Evolutionary conservation across 2,329 filamentous ascomycete species (phyloP), one percentile per base, ranked within the genome.

Genomic region (Trichophyton mentagrophytes): DNA sequence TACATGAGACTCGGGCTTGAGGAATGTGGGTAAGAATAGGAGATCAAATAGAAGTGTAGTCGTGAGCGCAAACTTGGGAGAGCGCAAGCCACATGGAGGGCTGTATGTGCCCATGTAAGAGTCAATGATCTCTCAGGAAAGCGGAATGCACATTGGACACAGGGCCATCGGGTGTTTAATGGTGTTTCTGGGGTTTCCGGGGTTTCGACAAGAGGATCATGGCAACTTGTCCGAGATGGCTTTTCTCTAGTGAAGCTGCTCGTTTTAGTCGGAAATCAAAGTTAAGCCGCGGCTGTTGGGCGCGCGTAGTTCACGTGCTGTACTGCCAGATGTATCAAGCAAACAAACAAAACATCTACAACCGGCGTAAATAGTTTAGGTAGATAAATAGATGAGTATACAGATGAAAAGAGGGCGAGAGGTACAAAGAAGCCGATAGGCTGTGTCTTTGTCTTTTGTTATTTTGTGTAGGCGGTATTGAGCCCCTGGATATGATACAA

Each of bases 291-390:
- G 51, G 51, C 30, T 55, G 51, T 36, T 36, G 51, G 51, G 27
- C 51, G 51, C 51, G 51, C 51, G 51, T 27, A 55, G 51, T 55
- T 55, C 51, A 55, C 51, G 51, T 55, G 51, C 51, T 55, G 13
- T 27, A 55, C 51, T 55, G 27, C 51, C 49, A 17, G 27, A 30
- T 53, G 5, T 11, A 36, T 55, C 51, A 36, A 36, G 27, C 8
- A 13, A 15, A 25, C 20, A 51, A 51, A 51, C 20, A 27, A 51
- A 51, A 44, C 40, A 44, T 13, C 8, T 27, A 51, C 46, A 51
- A 27, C 15, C 44, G 7, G 7, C 20, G 20, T 47, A 22, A 25
- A 49, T 8, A 4, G 25, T 27, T 27, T 27, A 30, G 27, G 27
- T 8, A 30, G 6, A 47, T 47, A 47, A 13, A 25, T 30, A 22